Percentiles rank a stretch among this genome's conserved stretches.
Evolutionary conservation across 345 rosid species (phyloP).

Genomic region (Lumnitzera racemosa): DNA sequence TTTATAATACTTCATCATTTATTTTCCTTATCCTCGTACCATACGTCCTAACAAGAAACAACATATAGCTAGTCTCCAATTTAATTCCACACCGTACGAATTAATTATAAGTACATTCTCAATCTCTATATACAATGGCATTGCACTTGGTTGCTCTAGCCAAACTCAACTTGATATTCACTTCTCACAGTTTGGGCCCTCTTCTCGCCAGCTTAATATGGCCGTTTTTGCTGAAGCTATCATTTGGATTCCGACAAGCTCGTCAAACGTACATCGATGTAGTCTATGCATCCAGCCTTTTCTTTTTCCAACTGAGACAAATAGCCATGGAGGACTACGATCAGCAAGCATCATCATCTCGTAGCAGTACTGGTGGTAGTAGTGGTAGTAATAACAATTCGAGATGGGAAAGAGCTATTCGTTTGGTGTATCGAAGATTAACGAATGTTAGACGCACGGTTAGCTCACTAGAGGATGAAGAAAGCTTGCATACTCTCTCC

Average conservation of each 20-base stretch:
- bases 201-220: conserved; percentile 13
- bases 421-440: conserved; percentile 4
- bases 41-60: too few species aligned
- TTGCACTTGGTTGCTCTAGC: conserved; percentile 8
- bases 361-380: neutral
- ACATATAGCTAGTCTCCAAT: too few species aligned
- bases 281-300: conserved; percentile 3
- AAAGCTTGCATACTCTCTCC: conserved; percentile 11
- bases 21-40: too few species aligned
- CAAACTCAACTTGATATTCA: conserved; percentile 8
- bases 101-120: neutral
- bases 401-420: conserved; percentile 9
- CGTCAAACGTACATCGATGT: neutral
- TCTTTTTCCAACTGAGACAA: conserved; percentile 14
- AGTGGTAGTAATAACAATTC: neutral
- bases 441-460: neutral
- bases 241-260: neutral
- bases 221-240: conserved; percentile 17
- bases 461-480: neutral
- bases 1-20: too few species aligned
- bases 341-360: neutral
- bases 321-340: conserved; percentile 1
- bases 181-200: conserved; percentile 4
- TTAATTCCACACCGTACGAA: neutral
- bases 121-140: conserved; percentile 4